These are phyloP conservation scores for Seiridium cupressi DNA, from an alignment of 2,329 filamentous ascomycete genomes.

Conservation along the genomic window DNA sequence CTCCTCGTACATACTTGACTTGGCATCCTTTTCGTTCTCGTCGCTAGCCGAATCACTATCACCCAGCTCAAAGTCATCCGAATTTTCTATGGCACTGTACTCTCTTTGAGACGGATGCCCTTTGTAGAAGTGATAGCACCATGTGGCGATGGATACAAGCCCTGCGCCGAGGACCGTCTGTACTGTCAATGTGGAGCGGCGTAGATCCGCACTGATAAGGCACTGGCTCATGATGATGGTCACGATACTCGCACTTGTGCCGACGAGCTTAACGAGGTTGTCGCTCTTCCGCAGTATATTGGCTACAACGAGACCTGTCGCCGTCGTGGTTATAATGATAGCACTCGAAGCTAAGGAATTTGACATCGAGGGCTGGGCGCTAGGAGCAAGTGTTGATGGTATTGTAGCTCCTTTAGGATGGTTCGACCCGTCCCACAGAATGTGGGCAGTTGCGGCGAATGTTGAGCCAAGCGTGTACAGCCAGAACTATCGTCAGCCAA, in stretches of 20 bases:
- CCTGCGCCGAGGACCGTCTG: neutral
- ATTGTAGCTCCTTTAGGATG: no score
- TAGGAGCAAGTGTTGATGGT: no score
- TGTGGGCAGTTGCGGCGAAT: neutral
- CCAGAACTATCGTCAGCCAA: neutral
- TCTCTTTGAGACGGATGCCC: no score
- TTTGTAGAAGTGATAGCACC: neutral
- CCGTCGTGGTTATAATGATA: neutral
- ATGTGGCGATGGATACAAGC: neutral
- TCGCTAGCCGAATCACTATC: no score
- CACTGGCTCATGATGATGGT: neutral
- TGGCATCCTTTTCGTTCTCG: no score
- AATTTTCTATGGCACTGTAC: no score
- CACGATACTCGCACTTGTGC: neutral
- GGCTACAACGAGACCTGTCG: neutral
- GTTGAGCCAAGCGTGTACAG: neutral
- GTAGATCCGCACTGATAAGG: neutral
- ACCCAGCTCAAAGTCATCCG: no score
- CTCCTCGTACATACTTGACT: no score
- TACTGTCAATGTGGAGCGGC: neutral
- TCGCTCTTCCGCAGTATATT: neutral
- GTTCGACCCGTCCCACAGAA: no score
- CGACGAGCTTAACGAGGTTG: neutral
- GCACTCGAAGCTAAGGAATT: neutral
- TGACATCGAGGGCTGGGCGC: neutral